Conservation (phyloP, 768 basidiomycete genomes). For the Boletus vermiculosoides region DNA sequence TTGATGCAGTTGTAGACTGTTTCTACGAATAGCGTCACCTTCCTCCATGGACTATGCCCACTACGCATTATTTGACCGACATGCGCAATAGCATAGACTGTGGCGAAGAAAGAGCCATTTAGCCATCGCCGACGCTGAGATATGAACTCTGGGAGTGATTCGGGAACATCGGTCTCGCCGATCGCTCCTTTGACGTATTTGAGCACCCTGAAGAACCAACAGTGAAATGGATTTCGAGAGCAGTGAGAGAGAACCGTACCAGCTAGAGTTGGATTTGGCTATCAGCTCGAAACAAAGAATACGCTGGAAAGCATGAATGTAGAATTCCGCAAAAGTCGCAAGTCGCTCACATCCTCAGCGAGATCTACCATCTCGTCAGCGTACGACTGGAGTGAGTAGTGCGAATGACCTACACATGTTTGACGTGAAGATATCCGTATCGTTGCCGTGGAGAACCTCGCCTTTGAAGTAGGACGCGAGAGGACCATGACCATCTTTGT, state of each 20-base stretch:
- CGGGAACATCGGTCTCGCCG: slow-evolving; percentile 93
- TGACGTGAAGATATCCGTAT: slow-evolving; percentile 91
- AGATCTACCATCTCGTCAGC: slow-evolving; percentile 53
- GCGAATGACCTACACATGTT: slow-evolving; percentile 77
- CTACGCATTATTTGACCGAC: slow-evolving; percentile 37
- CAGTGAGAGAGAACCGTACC: slow-evolving; percentile 44
- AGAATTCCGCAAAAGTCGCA: neutral
- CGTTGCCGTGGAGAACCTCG: slow-evolving; percentile 78
- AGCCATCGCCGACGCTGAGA: slow-evolving; percentile 87
- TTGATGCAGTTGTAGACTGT: slow-evolving; percentile 86
- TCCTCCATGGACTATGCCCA: slow-evolving; percentile 71
- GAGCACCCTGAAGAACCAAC: slow-evolving; percentile 65
- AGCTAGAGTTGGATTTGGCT: slow-evolving; percentile 73
- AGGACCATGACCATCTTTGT: slow-evolving; percentile 78
- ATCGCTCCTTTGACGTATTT: slow-evolving; percentile 94
- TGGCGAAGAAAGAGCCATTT: slow-evolving; percentile 93
- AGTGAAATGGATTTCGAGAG: neutral
- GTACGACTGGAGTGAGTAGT: neutral
- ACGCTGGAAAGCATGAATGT: slow-evolving; percentile 48
- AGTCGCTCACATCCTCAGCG: slow-evolving; percentile 73
- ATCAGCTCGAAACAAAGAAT: slow-evolving; percentile 81
- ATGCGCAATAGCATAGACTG: slow-evolving; percentile 90
- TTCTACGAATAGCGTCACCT: slow-evolving; percentile 72
- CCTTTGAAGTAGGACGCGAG: slow-evolving; percentile 97
- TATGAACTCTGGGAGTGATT: slow-evolving; percentile 90